phyloP scores from a whole-genome alignment of 768 basidiomycete species.

The Naganishia onofrii region DNA sequence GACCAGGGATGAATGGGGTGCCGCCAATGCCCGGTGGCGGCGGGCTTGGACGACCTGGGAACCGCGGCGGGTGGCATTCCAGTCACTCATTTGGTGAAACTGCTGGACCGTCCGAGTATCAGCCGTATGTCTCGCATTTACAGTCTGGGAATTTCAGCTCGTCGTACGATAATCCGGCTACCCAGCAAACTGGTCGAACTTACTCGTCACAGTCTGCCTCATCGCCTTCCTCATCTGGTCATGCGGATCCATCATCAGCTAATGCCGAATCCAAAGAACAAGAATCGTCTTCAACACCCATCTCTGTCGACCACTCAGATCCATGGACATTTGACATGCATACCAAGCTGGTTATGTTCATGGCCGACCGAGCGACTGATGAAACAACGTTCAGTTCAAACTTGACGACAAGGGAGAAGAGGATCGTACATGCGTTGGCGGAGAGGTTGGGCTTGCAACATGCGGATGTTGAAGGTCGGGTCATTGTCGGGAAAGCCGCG shows the following conservation, averaged over 20 bases:
- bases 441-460: slow-evolving; percentile 95
- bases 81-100: slow-evolving; percentile 1
- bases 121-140: background rate
- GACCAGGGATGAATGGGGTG: slow-evolving; percentile 19
- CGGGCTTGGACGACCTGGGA: background rate
- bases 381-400: slow-evolving; percentile 94
- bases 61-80: background rate
- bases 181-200: background rate
- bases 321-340: slow-evolving; percentile 94
- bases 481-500: slow-evolving; percentile 79
- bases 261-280: slow-evolving; percentile 1
- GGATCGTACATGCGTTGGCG: slow-evolving; percentile 92
- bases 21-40: slow-evolving; percentile 10
- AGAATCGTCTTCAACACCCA: background rate
- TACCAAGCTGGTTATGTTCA: slow-evolving; percentile 92
- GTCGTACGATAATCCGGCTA: background rate
- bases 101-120: background rate
- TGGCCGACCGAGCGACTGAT: slow-evolving; percentile 94
- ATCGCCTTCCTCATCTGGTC: slow-evolving; percentile 3
- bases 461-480: slow-evolving; percentile 87
- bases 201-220: slow-evolving; percentile 1
- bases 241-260: background rate
- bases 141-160: background rate
- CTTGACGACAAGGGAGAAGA: slow-evolving; percentile 75
- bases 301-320: slow-evolving; percentile 81